Base-by-base conservation (phyloP, 2,329 filamentous ascomycete genomes). In the Exophiala dermatitidis region DNA sequence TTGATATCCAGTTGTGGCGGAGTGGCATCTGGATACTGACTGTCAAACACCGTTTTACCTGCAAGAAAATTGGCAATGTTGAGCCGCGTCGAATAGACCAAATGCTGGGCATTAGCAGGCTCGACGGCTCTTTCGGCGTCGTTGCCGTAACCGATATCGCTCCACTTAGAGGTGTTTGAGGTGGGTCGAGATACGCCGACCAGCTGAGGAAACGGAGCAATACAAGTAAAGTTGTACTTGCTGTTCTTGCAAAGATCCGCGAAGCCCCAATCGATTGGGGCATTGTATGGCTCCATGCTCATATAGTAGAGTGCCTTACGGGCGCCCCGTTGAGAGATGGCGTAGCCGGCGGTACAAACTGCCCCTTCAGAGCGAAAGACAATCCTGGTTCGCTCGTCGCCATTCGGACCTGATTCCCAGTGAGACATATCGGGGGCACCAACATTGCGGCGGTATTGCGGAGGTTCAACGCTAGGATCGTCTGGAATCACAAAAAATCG, bases 401-500 rank as follows among this genome's bases (percentile, higher is more conserved):
- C 54, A 10, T 49, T 30, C 8, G 52, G 51, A 29, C 47, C 52
- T 3, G 34, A 40, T 44, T 62, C 52, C 57, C 56, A 60, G 40
- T 47, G 48, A 2, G 49, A 55, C 50, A 54, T 54, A 10, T 60
- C 51, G 10, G 58, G 56, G 10, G 42, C 32, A 32, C 53, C 56
- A 8, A 57, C 52, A 37, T 59, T 56, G 6, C 46, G 29, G 29
- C 62, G 56, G 10, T 57, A 50, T 8, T 60, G 48, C 30, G 60
- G 60, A 0, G 60, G 63, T 10, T 63, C 60, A 12, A 55, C 54
- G 7, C 67, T 68, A 3, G 65, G 62, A 52, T 69, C 66, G 12
- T 68, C 58, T 12, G 66, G 64, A 34, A 69, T 65, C 26, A 61
- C 63, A 42, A 64, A 64, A 28, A 52, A 53, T 37, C 65, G 62